Percentiles rank a stretch among this genome's conserved stretches.
Evolutionary conservation across 768 basidiomycete genomes (phyloP).

Genomic region (Termitomyces sp.): DNA sequence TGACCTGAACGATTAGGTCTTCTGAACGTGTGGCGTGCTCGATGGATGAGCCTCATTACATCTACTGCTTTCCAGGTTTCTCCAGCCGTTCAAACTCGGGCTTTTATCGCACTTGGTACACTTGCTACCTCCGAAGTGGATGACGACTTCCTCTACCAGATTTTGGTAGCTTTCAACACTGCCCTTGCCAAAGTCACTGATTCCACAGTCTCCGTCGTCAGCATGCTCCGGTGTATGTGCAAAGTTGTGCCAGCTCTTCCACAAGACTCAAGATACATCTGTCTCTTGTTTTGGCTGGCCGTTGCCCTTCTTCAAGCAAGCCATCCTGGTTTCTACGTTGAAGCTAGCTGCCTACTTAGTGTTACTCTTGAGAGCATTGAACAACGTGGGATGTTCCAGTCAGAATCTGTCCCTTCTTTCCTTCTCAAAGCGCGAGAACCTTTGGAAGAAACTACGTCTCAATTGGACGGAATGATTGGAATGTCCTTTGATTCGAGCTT

Average conservation of each 20-base stretch:
- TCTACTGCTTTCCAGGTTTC: conserved; percentile 88
- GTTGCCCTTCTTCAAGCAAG: conserved; percentile 79
- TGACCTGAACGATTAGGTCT: conserved; percentile 40
- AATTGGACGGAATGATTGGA: conserved; percentile 67
- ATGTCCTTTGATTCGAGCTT: conserved; percentile 76
- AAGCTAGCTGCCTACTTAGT: conserved; percentile 63
- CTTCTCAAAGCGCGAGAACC: conserved; percentile 59
- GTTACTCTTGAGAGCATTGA: conserved; percentile 63
- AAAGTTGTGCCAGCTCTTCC: conserved; percentile 69
- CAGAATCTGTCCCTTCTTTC: conserved; percentile 43
- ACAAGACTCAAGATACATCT: conserved; percentile 64
- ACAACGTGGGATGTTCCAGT: conserved; percentile 49
- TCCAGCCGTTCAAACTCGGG: conserved; percentile 81
- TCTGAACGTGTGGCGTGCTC: conserved; percentile 84
- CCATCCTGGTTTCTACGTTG: conserved; percentile 60
- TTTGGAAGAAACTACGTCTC: conserved; percentile 62
- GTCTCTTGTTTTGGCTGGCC: conserved; percentile 81
- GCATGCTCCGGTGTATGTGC: conserved; percentile 85
- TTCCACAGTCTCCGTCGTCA: conserved; percentile 63
- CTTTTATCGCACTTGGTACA: conserved; percentile 78
- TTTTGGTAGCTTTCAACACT: conserved; percentile 79
- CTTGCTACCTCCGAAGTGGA: conserved; percentile 84
- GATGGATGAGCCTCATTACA: conserved; percentile 89
- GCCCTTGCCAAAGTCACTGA: conserved; percentile 66
- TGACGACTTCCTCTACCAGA: conserved; percentile 90